Evolutionary conservation across 352 stramenopile genomes (phyloP), one percentile per base, ranked within the genome.

Genomic region (Phytophthora pistaciae): DNA sequence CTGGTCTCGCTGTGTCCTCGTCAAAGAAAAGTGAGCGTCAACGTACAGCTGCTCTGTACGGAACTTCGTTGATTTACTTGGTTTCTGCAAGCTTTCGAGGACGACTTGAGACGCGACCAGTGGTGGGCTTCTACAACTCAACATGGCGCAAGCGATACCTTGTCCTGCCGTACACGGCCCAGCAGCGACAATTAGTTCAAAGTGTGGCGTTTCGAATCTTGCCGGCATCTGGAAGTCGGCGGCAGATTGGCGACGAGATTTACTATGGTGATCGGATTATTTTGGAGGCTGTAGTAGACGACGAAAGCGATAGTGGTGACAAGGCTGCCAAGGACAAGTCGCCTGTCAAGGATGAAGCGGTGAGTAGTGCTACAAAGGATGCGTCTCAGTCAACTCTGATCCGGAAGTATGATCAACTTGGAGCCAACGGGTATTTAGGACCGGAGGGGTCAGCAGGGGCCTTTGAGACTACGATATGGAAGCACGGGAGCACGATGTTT

Each of bases 381-480:
- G 50, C n/a, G 23, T n/a, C 60, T 14, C 56, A 80, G 29, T 74
- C 65, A 14, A 76, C 48, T 57, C 18, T 85, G 13, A 89, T 95
- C 25, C 83, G 75, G 62, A 95, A 94, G 67, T 96, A 94, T 46
- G 89, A 95, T 40, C 87, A 93, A 56, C 75, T 96, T 33, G 87
- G 87, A 10, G 87, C 87, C 5, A 90, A 77, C 54, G 89, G 89
- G 3, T 96, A 96, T 64, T 66, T 96, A 16, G 89, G 89, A n/a
- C 86, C 85, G 0, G 89, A 96, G 68, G 89, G 89, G 3, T 82
- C 74, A 40, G 89, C 87, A 25, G 89, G 89, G 3, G 59, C 75
- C 1, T 95, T 95, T 59, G 82, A 95, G 61, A 95, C 87, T n/a
- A 89, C 85, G 5, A 91, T 96, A 38, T 96, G 87, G 87, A 92